These are phyloP conservation scores for Gigaspora rosea DNA, from an alignment of 192 early-diverging fungal species.

Conservation along the genomic window DNA sequence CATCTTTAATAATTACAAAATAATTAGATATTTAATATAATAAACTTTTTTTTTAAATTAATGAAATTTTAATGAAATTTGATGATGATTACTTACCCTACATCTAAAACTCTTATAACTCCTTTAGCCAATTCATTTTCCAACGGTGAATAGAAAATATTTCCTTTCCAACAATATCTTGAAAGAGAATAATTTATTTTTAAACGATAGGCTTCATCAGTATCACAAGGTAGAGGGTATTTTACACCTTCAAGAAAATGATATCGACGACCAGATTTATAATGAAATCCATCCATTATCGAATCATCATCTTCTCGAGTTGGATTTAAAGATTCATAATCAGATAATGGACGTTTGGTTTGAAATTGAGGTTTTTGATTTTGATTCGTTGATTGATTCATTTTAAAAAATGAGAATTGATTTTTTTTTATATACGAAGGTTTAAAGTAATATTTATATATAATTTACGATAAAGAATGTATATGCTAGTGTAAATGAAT, in stretches of 20 bases:
- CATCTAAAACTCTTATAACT: not conserved
- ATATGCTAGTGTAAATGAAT: too few species aligned
- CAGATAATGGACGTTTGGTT: too few species aligned
- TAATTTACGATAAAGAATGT: too few species aligned
- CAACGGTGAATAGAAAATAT: not conserved
- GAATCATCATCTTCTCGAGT: too few species aligned
- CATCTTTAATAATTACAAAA: not conserved
- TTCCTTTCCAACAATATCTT: not conserved
- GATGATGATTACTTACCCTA: not conserved
- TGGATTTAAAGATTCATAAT: too few species aligned
- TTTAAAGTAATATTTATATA: too few species aligned
- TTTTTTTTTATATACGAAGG: too few species aligned
- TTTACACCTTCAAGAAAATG: not conserved
- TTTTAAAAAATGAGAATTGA: too few species aligned
- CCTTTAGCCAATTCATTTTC: slow-evolving; percentile 6
- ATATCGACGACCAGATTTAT: not conserved
- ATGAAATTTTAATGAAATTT: not conserved
- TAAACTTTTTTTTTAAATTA: not conserved
- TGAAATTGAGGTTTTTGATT: too few species aligned
- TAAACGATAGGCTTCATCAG: not conserved
- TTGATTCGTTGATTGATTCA: too few species aligned
- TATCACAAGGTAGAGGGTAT: not conserved
- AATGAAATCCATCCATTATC: too few species aligned
- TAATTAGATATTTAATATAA: not conserved
- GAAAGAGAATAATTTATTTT: not conserved